phyloP scores from a whole-genome alignment of 345 rosid genomes.

The Camelina laxa region DNA sequence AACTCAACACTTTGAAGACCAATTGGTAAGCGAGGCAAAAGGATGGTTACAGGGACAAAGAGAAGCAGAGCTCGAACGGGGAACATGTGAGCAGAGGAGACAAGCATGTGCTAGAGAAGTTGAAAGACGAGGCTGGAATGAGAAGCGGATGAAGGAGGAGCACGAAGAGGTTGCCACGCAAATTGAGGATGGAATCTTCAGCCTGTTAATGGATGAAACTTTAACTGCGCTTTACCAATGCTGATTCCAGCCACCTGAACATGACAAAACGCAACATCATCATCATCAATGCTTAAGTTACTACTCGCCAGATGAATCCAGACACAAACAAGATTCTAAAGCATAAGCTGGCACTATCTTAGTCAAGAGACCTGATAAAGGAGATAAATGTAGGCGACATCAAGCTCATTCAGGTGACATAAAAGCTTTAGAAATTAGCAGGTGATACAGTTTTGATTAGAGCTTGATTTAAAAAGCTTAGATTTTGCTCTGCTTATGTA shows the following conservation, averaged over 20 bases:
- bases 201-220: constrained; percentile 49
- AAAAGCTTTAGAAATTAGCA: not conserved
- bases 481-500: constrained; percentile 17
- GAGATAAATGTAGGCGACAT: not conserved
- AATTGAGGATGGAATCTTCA: constrained; percentile 43
- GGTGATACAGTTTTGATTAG: constrained; percentile 24
- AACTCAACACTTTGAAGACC: constrained; percentile 15
- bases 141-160: constrained; percentile 47
- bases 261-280: not conserved
- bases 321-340: constrained; percentile 8
- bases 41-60: constrained; percentile 56
- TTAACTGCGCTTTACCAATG: constrained; percentile 14
- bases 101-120: constrained; percentile 49
- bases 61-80: constrained; percentile 33
- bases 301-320: not conserved
- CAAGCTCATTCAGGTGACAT: constrained; percentile 5
- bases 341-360: constrained; percentile 9
- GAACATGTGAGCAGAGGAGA: constrained; percentile 38
- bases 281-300: constrained; percentile 2
- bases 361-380: not conserved
- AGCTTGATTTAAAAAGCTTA: not conserved
- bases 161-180: constrained; percentile 43
- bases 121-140: constrained; percentile 47
- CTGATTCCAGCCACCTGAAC: constrained; percentile 25
- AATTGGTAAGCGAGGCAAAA: constrained; percentile 47